Evolutionary conservation across 2,329 filamentous ascomycete species (phyloP).

Genomic region (Diaporthe nobilis): DNA sequence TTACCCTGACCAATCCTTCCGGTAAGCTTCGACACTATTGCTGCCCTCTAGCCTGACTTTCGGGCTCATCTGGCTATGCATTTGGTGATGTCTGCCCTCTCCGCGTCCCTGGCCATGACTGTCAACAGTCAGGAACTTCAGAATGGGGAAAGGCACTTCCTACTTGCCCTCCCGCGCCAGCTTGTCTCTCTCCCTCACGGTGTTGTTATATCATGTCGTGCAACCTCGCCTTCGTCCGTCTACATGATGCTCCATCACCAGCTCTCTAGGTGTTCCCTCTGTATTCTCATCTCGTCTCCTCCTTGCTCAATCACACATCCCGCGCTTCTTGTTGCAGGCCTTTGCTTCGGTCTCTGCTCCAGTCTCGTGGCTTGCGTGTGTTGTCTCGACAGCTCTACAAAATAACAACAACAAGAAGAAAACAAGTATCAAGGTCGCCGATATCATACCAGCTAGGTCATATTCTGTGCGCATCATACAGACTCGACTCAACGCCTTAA

Average conservation of each 20-base stretch:
- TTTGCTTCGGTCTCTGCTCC: slow-evolving; percentile 32
- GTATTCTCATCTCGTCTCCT: background rate
- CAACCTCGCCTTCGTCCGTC: background rate
- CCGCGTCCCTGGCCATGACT: slow-evolving; percentile 1
- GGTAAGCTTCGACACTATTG: slow-evolving; percentile 6
- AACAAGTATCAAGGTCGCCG: background rate
- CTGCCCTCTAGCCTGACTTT: background rate
- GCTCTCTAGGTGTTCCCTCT: background rate
- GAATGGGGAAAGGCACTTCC: background rate
- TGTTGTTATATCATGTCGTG: slow-evolving; percentile 6
- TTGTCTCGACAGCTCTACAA: background rate
- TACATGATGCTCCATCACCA: background rate
- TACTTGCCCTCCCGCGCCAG: background rate
- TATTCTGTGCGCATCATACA: background rate
- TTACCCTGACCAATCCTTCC: slow-evolving; percentile 26
- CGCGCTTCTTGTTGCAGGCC: slow-evolving; percentile 16
- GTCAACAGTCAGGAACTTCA: slow-evolving; percentile 21
- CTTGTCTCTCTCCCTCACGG: background rate
- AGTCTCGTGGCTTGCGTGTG: background rate
- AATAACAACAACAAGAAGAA: background rate
- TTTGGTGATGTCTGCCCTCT: background rate
- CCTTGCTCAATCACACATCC: background rate
- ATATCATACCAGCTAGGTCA: background rate
- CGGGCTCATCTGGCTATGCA: background rate
- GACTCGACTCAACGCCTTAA: background rate